Conservation (phyloP, 2,329 filamentous ascomycete species). For the Aspergillus transmontanensis region DNA sequence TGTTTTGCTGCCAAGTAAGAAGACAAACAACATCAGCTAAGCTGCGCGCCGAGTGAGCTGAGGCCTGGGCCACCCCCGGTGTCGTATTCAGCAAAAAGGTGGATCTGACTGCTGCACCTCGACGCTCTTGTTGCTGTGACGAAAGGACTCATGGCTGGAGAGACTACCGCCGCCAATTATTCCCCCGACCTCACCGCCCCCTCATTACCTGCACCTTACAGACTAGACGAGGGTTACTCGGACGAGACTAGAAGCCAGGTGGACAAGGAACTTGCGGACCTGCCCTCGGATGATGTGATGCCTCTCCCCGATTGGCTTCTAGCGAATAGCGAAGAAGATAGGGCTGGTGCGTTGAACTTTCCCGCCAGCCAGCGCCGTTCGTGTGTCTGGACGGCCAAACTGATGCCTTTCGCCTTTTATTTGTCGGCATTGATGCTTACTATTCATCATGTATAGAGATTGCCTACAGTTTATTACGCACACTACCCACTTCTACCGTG, state of each 20-base stretch:
- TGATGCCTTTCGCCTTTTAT: constrained; percentile 1
- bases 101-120: neutral
- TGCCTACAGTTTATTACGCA: constrained; percentile 74
- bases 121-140: neutral
- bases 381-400: neutral
- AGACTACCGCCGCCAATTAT: constrained; percentile 27
- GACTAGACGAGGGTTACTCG: constrained; percentile 84
- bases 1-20: neutral
- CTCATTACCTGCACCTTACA: constrained; percentile 47
- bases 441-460: constrained; percentile 61
- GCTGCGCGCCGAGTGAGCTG: neutral
- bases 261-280: constrained; percentile 40
- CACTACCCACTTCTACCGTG: constrained; percentile 77
- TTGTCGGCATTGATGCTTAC: constrained; percentile 16
- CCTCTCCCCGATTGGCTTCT: constrained; percentile 58
- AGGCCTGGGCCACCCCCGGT: neutral
- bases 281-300: constrained; percentile 42
- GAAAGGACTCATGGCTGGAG: constrained; percentile 33
- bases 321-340: constrained; percentile 55
- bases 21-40: neutral
- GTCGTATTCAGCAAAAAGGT: neutral
- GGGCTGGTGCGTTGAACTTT: constrained; percentile 51
- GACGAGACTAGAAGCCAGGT: constrained; percentile 64
- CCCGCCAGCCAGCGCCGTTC: constrained; percentile 9
- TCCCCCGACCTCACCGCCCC: constrained; percentile 30